A percentile compares a stretch with the other conserved stretches of the same genome.
Conservation (phyloP, 192 early-diverging fungal species). For the Coemansia sp. region DNA sequence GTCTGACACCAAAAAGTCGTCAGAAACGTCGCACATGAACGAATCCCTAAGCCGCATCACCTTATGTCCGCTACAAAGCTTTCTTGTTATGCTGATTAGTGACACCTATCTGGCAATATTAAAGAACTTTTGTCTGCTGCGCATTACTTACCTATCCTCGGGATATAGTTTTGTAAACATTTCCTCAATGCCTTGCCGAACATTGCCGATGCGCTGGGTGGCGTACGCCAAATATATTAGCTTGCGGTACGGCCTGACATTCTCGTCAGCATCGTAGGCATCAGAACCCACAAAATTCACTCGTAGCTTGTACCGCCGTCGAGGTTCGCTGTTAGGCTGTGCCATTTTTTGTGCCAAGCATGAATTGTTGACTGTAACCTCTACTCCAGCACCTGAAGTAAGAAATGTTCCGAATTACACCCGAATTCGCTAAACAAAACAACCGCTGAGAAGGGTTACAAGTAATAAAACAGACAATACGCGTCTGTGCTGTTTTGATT, state of each 20-base stretch:
- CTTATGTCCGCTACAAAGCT: slow-evolving; percentile 20
- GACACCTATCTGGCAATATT: background rate
- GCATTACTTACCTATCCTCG: slow-evolving; percentile 38
- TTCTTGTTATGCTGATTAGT: too few species aligned
- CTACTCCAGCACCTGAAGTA: too few species aligned
- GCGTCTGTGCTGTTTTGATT: too few species aligned
- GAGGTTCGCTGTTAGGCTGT: slow-evolving; percentile 1
- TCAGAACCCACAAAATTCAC: slow-evolving; percentile 50
- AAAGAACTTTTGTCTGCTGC: background rate
- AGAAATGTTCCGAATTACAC: too few species aligned
- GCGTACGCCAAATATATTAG: slow-evolving; percentile 34
- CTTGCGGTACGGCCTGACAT: slow-evolving; percentile 37
- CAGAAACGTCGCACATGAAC: slow-evolving; percentile 43
- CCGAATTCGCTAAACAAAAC: too few species aligned
- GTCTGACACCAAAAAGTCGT: slow-evolving; percentile 45
- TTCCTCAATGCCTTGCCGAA: slow-evolving; percentile 26
- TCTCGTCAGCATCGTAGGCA: slow-evolving; percentile 38
- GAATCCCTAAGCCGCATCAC: slow-evolving; percentile 43
- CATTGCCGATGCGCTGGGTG: slow-evolving; percentile 25
- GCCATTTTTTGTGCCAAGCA: slow-evolving; percentile 1
- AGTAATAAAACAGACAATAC: too few species aligned
- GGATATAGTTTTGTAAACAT: slow-evolving; percentile 44
- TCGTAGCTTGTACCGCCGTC: slow-evolving; percentile 44
- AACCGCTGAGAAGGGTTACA: too few species aligned
- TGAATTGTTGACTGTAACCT: background rate